phyloP scores from a whole-genome alignment of 2,329 filamentous ascomycete genomes.

The Sphaerostilbella broomeana region DNA sequence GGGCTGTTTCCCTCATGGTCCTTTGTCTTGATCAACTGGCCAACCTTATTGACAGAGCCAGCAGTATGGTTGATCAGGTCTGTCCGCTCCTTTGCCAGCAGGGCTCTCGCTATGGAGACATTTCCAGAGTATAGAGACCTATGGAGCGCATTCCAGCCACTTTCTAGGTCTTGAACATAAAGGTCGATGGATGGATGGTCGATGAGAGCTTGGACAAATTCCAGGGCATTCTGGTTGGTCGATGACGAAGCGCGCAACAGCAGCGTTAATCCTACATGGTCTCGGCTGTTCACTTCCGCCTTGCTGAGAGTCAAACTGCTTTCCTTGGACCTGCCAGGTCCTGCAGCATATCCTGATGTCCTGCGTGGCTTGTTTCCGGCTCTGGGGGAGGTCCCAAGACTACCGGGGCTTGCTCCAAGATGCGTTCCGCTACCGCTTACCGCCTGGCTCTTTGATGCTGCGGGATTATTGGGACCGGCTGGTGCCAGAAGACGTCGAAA shows the following conservation, averaged over 20 bases:
- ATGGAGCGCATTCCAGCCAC: slow-evolving; percentile 92
- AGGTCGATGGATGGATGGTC: slow-evolving; percentile 79
- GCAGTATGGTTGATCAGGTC: slow-evolving; percentile 55
- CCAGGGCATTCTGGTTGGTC: slow-evolving; percentile 57
- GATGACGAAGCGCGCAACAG: slow-evolving; percentile 81
- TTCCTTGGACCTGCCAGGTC: slow-evolving; percentile 38
- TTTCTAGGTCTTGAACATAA: slow-evolving; percentile 81
- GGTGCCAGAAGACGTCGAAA: slow-evolving; percentile 84
- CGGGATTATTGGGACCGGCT: slow-evolving; percentile 53
- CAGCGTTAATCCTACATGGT: slow-evolving; percentile 73
- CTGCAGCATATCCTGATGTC: slow-evolving; percentile 42
- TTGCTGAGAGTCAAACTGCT: slow-evolving; percentile 38
- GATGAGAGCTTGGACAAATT: slow-evolving; percentile 72
- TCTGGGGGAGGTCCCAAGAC: slow-evolving; percentile 44
- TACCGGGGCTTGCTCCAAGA: slow-evolving; percentile 34
- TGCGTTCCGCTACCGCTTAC: slow-evolving; percentile 30
- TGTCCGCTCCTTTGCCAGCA: slow-evolving; percentile 70
- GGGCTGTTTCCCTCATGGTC: slow-evolving; percentile 92
- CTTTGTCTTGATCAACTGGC: slow-evolving; percentile 85
- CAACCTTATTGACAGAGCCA: slow-evolving; percentile 54
- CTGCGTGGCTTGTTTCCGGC: slow-evolving; percentile 45
- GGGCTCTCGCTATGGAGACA: slow-evolving; percentile 72
- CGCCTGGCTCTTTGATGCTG: slow-evolving; percentile 47
- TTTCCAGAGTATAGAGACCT: slow-evolving; percentile 87
- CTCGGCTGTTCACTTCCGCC: slow-evolving; percentile 77